Base-by-base conservation (phyloP, 1,139 yeast genomes). In the Candida sp. region DNA sequence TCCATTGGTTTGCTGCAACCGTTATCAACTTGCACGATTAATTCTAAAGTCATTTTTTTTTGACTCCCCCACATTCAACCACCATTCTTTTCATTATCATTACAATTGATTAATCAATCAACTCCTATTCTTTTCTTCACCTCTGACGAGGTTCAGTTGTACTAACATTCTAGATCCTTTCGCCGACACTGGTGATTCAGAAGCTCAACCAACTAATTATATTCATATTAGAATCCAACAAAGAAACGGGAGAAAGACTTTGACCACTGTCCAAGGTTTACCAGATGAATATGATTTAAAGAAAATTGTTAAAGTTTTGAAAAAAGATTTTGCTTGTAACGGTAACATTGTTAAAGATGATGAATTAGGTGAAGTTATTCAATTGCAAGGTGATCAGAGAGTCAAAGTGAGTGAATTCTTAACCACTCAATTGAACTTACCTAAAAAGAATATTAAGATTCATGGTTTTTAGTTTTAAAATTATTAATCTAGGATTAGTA, bases 171-270 rank as follows among this genome's bases (percentile, higher is more conserved):
- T 40, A 79, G 96, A 93, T 77, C 99, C 99, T 57, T 93, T 93
- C 84, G 97, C 98, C 84, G 99, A 93, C 73, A 91, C 97, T 73
- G 98, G 97, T 79, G 98, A 93, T 82, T 95, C 95, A 75, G 97
- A 91, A 71, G 87, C 95, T 60, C 95, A 91, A 75, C 87, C 96
- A 63, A 84, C 96, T 51, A 90, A 88, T 77, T 89, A 90, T 75
- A 88, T 93, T 69, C 99, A 91, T 73, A 90, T 93, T 68, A 95
- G 99, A 81, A 91, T 95, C 68, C 99, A 93, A 75, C 99, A 93
- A 77, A 95, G 99, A 81, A 93, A 93, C 79, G 99, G 99, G 69
- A 91, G 99, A 77, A 93, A 93, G 76, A 93, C 99, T 54, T 82
- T 93, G 69, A 93, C 99, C 55, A 93, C 99, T 36, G 98, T 93